A percentile compares a stretch with the other conserved stretches of the same genome.
Evolutionary conservation across 1,139 yeast genomes (phyloP).

Genomic region (Diutina ranongensis): DNA sequence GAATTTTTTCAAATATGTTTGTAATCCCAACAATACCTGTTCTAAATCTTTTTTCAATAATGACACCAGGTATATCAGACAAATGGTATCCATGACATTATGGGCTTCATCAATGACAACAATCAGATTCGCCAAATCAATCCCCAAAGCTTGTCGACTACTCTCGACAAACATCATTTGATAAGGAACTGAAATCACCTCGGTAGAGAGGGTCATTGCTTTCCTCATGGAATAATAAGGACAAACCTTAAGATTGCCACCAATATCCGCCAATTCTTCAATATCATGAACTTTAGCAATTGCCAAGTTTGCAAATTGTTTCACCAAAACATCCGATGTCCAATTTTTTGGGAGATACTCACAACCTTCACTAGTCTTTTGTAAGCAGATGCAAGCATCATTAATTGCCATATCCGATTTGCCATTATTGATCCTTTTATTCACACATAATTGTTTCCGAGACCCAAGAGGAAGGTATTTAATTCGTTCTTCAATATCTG

Average conservation of each 20-base stretch:
- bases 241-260: constrained; percentile 47
- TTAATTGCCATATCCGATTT: constrained; percentile 46
- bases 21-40: constrained; percentile 33
- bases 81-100: constrained; percentile 68
- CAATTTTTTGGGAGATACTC: constrained; percentile 29
- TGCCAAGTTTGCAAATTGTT: constrained; percentile 46
- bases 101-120: constrained; percentile 92
- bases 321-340: constrained; percentile 12
- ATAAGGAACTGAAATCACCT: constrained; percentile 76
- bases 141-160: constrained; percentile 48
- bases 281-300: constrained; percentile 65
- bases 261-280: constrained; percentile 62
- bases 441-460: constrained; percentile 75
- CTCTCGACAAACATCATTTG: constrained; percentile 61
- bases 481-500: constrained; percentile 26
- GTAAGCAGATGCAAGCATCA: constrained; percentile 74
- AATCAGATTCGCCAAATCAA: constrained; percentile 52
- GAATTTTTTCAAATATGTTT: constrained; percentile 48
- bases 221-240: constrained; percentile 73
- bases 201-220: constrained; percentile 41
- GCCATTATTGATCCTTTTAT: constrained; percentile 45
- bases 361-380: constrained; percentile 33
- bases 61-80: constrained; percentile 54
- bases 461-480: constrained; percentile 69
- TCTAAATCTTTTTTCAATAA: constrained; percentile 41